Evolutionary conservation across 768 basidiomycete species (phyloP).

Genomic region (Pisolithus orientalis): DNA sequence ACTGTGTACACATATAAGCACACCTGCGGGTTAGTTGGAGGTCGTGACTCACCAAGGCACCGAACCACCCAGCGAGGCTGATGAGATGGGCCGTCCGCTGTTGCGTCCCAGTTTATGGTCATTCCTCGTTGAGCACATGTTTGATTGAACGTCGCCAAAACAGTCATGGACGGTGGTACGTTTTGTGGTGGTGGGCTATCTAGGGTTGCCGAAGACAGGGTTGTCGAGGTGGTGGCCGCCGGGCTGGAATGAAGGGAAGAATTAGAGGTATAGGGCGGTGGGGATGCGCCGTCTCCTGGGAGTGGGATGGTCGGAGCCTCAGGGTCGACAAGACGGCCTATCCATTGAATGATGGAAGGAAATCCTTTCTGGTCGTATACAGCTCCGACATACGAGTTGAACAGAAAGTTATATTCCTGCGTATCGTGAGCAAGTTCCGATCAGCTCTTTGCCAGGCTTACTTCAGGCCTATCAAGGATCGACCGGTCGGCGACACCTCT

Average conservation of each 20-base stretch:
- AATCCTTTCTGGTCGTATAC: conserved; percentile 54
- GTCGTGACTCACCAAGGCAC: conserved; percentile 40
- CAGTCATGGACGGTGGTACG: conserved; percentile 25
- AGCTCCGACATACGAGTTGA: conserved; percentile 62
- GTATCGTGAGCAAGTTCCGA: conserved; percentile 3
- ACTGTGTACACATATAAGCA: conserved; percentile 31
- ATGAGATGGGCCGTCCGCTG: conserved; percentile 45
- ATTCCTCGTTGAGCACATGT: conserved; percentile 43
- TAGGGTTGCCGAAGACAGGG: conserved; percentile 2
- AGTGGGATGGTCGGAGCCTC: conserved; percentile 20
- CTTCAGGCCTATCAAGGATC: conserved; percentile 32
- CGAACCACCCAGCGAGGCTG: conserved; percentile 51
- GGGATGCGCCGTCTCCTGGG: conserved; percentile 14
- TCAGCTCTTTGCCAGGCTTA: conserved; percentile 7
- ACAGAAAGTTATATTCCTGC: conserved; percentile 53
- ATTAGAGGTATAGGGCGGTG: conserved; percentile 20
- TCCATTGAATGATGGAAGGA: conserved; percentile 46
- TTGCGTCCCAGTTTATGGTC: conserved; percentile 41
- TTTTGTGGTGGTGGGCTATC: conserved; percentile 7
- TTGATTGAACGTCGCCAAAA: conserved; percentile 47
- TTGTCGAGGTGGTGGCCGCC: conserved; percentile 13
- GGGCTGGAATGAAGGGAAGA: conserved; percentile 8
- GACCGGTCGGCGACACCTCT: conserved; percentile 37
- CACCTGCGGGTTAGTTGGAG: background rate
- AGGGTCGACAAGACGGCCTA: conserved; percentile 51